Base-by-base conservation (phyloP, 768 basidiomycete genomes). In the Nidularia sp. region DNA sequence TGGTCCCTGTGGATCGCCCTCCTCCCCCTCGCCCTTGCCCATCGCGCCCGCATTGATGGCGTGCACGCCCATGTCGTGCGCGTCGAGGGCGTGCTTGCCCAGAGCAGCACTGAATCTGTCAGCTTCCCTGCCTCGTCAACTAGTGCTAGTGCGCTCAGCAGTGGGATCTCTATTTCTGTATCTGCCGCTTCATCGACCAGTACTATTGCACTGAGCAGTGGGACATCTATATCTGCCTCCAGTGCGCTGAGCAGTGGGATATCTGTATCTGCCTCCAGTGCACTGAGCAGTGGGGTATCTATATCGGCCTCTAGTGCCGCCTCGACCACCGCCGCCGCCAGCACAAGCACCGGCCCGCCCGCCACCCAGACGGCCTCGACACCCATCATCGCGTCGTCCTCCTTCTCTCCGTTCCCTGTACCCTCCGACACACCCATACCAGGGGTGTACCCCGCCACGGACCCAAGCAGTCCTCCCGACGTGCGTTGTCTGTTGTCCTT, bases 331-430 rank as follows among this genome's bases (percentile, higher is more conserved):
- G 48, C 53, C 10, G 49, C 54, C 13, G 51, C 49, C 3, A 22
- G 48, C 25, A 22, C 56, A 33, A 32, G 12, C 52, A 55, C 47
- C 29, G 41, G 12, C 8, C 29, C 39, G 29, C 18, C 47, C 41
- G 31, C 55, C 32, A 15, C 35, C 45, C 36, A 29, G 7, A 18
- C 49, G 9, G 47, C 48, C 6, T 13, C 34, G 18, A 22, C 41
- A 15, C 43, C 10, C 7, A 33, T 42, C 31, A 47, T 56, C 32
- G 48, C 44, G n/a, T 54, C 57, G 25, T 53, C 60, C 49, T 56
- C 75, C 1, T 86, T 88, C 72, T 66, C 75, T 9, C 77, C 84
- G 3, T 86, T 79, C 71, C 84, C 86, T 1, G 72, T 79, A 10
- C 84, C 87, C 12, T 77, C 80, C 0, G 76, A 81, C 50, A 57